Conservation (phyloP, 2,329 filamentous ascomycete genomes). For the Neospermospora avenae region DNA sequence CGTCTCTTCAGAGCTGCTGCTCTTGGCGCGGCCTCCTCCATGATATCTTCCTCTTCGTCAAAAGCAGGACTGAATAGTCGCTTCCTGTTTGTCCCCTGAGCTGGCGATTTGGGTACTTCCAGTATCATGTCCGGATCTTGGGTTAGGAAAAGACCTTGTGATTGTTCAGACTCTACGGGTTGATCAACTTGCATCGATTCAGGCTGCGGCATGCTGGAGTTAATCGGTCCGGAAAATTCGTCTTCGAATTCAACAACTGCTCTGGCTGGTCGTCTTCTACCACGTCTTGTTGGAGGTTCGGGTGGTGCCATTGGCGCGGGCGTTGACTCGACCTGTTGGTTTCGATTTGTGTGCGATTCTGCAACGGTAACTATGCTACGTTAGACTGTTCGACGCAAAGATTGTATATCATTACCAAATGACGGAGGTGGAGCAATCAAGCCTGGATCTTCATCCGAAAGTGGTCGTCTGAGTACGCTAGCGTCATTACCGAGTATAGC, state of each 20-base stretch:
- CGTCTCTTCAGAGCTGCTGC: conserved; percentile 77
- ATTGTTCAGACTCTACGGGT: conserved; percentile 20
- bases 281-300: conserved; percentile 21
- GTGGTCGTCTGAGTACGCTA: conserved; percentile 63
- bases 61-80: conserved; percentile 41
- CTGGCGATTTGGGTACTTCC: conserved; percentile 18
- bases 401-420: conserved; percentile 27
- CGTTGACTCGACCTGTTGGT: conserved; percentile 6
- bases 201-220: conserved; percentile 36
- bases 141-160: conserved; percentile 53
- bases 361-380: conserved; percentile 13
- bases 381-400: background rate
- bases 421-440: conserved; percentile 29
- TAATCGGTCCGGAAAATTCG: conserved; percentile 31
- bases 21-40: conserved; percentile 73
- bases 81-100: conserved; percentile 37
- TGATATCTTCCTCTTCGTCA: conserved; percentile 45
- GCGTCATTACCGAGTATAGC: conserved; percentile 82
- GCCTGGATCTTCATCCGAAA: conserved; percentile 49
- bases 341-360: conserved; percentile 15
- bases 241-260: conserved; percentile 73
- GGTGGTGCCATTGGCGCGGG: conserved; percentile 18
- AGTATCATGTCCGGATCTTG: conserved; percentile 40
- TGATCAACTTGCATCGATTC: conserved; percentile 34
- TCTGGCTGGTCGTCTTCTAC: conserved; percentile 42